A percentile compares a stretch with the other conserved stretches of the same genome.
phyloP scores from a whole-genome alignment of 257 asterid genomes.

The Lycium barbarum region DNA sequence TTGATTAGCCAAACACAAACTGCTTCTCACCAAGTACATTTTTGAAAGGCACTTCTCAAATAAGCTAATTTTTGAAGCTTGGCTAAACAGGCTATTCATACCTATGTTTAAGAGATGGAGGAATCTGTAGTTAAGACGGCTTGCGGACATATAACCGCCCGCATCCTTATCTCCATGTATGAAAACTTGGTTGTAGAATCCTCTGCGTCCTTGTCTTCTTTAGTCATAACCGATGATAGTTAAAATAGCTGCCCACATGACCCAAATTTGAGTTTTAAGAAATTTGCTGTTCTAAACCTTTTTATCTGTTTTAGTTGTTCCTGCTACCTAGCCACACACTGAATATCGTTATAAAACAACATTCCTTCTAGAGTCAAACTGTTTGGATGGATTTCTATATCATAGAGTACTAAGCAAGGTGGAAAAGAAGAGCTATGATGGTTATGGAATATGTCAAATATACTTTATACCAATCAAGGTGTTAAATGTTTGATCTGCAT shows the following conservation, averaged over 20 bases:
- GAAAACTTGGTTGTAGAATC: constrained; percentile 16
- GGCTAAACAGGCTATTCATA: too few species aligned
- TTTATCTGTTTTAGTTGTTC: constrained; percentile 4
- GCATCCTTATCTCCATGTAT: neutral
- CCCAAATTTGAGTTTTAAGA: constrained; percentile 4
- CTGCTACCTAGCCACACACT: neutral
- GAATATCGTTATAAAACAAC: neutral
- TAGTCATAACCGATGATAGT: neutral
- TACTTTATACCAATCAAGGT: constrained; percentile 11
- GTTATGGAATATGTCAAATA: neutral
- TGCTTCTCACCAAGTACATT: too few species aligned
- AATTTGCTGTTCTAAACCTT: constrained; percentile 5
- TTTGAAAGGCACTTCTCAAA: too few species aligned
- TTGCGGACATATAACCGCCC: constrained; percentile 11
- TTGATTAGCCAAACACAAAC: too few species aligned
- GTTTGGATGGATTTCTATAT: neutral
- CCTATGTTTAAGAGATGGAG: constrained; percentile 1
- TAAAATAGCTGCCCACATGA: constrained; percentile 8
- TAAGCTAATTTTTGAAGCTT: too few species aligned
- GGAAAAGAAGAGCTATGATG: neutral
- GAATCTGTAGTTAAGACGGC: neutral
- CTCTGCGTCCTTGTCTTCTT: neutral
- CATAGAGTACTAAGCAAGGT: neutral
- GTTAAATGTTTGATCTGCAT: neutral
- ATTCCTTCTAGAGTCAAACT: neutral